phyloP scores from a whole-genome alignment of 2,329 filamentous ascomycete species.

The Ceratocystis eucalypticola region DNA sequence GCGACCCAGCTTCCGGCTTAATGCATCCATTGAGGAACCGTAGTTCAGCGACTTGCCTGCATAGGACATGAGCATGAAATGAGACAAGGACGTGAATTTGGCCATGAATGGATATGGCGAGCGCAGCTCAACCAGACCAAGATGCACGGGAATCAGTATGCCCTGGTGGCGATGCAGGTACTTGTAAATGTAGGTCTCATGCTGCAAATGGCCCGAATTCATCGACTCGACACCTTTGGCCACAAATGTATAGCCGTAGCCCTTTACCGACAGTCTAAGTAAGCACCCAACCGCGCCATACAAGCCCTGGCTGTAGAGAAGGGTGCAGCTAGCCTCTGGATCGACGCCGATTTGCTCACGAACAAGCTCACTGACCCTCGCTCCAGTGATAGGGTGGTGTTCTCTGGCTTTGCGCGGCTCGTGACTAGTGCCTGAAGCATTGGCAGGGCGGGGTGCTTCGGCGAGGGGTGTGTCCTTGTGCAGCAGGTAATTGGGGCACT shows the following conservation, averaged over 20 bases:
- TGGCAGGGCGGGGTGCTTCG: background rate
- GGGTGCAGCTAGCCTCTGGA: background rate
- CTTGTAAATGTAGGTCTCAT: background rate
- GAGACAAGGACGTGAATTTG: background rate
- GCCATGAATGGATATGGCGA: background rate
- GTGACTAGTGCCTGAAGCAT: background rate
- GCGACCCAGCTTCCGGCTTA: background rate
- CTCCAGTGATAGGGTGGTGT: background rate
- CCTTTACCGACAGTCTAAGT: background rate
- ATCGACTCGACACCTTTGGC: background rate
- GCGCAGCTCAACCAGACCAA: background rate
- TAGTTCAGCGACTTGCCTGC: slow-evolving; percentile 25
- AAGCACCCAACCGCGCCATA: background rate
- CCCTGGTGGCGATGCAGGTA: background rate
- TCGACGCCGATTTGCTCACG: background rate
- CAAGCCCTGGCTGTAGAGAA: background rate
- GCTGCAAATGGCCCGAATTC: background rate
- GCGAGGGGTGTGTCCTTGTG: background rate
- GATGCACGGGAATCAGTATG: background rate
- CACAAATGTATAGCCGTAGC: background rate
- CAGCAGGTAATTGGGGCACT: background rate
- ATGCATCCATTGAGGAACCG: background rate
- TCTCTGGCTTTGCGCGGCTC: too few relatives aligned
- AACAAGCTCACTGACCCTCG: background rate
- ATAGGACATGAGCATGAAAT: background rate